Conservation (phyloP, 1,284 basidiomycete genomes). For the Ustilago xerochloae region DNA sequence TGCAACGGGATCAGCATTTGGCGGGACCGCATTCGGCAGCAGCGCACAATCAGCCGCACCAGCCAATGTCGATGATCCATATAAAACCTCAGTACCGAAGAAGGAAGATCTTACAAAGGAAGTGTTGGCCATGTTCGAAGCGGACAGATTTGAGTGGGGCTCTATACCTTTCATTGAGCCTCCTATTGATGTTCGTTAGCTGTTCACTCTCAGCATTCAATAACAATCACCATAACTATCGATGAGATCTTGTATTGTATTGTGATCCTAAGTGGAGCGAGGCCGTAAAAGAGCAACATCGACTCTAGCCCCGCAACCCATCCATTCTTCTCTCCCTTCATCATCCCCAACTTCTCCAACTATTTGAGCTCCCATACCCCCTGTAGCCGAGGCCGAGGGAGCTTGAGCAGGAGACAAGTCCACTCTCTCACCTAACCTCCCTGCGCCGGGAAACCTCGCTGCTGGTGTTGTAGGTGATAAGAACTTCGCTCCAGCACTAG, state of each 20-base stretch:
- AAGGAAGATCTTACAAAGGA: constrained; percentile 23
- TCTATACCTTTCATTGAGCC: constrained; percentile 39
- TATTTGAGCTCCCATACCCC: constrained; percentile 4
- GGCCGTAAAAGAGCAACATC: constrained; percentile 42
- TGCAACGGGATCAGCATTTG: constrained; percentile 27
- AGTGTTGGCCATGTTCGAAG: constrained; percentile 24
- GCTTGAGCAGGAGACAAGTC: constrained; percentile 35
- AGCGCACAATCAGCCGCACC: background rate
- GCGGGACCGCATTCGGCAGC: background rate
- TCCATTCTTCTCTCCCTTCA: constrained; percentile 27
- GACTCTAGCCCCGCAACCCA: constrained; percentile 36
- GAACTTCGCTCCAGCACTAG: constrained; percentile 16
- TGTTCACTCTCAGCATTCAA: background rate
- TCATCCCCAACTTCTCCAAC: constrained; percentile 15
- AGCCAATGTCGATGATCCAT: constrained; percentile 18
- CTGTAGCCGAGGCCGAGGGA: background rate
- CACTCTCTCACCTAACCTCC: constrained; percentile 31
- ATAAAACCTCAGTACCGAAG: constrained; percentile 18
- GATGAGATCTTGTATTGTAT: too few relatives aligned
- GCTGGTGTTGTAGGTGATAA: constrained; percentile 2
- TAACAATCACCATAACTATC: background rate
- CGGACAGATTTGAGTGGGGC: constrained; percentile 34
- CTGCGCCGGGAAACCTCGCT: constrained; percentile 9
- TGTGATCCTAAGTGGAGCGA: too few relatives aligned
- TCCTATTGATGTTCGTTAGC: constrained; percentile 42